Evolutionary conservation across 441 rosid genomes (phyloP), one percentile per base, ranked within the genome.

Genomic region (Populus tomentosa): DNA sequence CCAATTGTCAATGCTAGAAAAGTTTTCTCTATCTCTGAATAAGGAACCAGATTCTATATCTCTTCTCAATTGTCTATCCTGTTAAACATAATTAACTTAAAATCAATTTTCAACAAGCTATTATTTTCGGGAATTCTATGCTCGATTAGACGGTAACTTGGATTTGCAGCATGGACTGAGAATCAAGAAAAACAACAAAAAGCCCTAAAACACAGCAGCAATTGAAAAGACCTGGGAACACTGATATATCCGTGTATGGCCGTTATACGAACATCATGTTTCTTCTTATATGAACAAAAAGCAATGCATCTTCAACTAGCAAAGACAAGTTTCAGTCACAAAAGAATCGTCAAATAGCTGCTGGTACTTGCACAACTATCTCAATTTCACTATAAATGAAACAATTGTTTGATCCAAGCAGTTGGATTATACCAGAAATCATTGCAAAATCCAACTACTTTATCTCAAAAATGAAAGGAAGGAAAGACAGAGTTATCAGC

Each of bases 61-160:
- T 69, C 70, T 40, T 74, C 67, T 26, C 63, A 62, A 64, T 38
- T n/a, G 30, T 38, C 61, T 67, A 65, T 50, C 75, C 82, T 77
- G 79, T 24, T 42, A 76, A 66, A 71, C 66, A 32, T 38, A 67
- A 73, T 64, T 24, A 33, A 8, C n/a, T 21, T 21, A n/a, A 7
- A 38, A 70, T 70, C 59, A 62, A 21, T 14, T 59, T 18, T 14
- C 69, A 1, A 20, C 10, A 61, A 70, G 59, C 18, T 67, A 46
- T n/a, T 23, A 1, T 61, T 56, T n/a, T 26, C 40, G 8, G 18
- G 28, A 56, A n/a, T 46, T 33, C 7, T 26, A 5, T 10, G 35
- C 66, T 6, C 18, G 70, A 18, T 16, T 8, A 30, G 24, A 50
- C 67, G 18, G 7, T 4, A 38, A n/a, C 62, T 26, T 24, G 26